A percentile compares a stretch with the other conserved stretches of the same genome.
These are phyloP conservation scores for Yamadazyma akitaensis DNA, from an alignment of 805 yeast species.

Conservation along the genomic window DNA sequence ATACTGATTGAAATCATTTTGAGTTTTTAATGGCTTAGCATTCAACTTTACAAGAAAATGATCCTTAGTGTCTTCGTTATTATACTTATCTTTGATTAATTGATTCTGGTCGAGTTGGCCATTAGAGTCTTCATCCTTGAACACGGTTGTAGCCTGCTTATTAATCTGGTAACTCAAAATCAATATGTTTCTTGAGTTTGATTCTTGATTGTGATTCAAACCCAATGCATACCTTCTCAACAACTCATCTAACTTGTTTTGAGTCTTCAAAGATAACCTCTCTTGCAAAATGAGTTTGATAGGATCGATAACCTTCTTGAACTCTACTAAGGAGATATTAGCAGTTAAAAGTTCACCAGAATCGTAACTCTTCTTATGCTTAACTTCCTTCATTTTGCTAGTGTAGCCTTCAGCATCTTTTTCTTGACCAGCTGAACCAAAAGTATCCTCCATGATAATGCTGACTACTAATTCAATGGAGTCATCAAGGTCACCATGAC, in stretches of 20 bases:
- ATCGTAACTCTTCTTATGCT: conserved; percentile 83
- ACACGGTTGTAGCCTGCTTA: conserved; percentile 41
- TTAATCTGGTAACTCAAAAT: conserved; percentile 72
- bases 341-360: conserved; percentile 75
- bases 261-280: conserved; percentile 62
- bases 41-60: conserved; percentile 76
- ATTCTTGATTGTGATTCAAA: conserved; percentile 63
- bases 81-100: conserved; percentile 9
- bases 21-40: conserved; percentile 53
- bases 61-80: conserved; percentile 23
- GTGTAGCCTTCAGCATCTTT: conserved; percentile 92
- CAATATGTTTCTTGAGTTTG: conserved; percentile 55
- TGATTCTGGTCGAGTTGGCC: neutral
- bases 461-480: conserved; percentile 58
- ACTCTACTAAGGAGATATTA: conserved; percentile 55
- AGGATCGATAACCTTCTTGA: conserved; percentile 63
- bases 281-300: conserved; percentile 59
- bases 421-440: conserved; percentile 90
- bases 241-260: conserved; percentile 74
- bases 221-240: conserved; percentile 78
- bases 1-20: conserved; percentile 54
- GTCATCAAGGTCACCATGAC: conserved; percentile 74
- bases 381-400: conserved; percentile 85
- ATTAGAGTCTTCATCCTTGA: conserved; percentile 4
- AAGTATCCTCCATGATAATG: conserved; percentile 85